Conservation (phyloP, 371 early-diverging fungal species). For the Entomophthora muscae region DNA sequence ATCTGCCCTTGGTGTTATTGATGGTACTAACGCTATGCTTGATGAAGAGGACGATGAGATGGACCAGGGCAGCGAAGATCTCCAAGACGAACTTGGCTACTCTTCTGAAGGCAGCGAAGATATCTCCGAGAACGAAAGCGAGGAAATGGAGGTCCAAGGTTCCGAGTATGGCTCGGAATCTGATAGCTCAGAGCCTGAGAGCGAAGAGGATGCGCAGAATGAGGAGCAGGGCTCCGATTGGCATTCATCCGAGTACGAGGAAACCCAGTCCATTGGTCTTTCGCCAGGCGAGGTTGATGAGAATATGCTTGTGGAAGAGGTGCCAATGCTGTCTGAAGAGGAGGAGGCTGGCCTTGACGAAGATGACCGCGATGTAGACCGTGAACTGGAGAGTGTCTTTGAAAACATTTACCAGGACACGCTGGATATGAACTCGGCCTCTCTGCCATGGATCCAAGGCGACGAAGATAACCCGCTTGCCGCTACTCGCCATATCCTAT, state of each 20-base stretch:
- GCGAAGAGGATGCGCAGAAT: conserved; percentile 19
- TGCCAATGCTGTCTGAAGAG: conserved; percentile 11
- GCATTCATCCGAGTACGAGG: conserved; percentile 12
- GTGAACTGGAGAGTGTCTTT: conserved; percentile 16
- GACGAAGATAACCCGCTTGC: conserved; percentile 16
- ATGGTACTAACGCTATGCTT: conserved; percentile 28
- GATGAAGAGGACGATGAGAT: conserved; percentile 22
- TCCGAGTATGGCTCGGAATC: conserved; percentile 15
- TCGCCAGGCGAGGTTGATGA: conserved; percentile 11
- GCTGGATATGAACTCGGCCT: neutral
- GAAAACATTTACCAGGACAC: conserved; percentile 12
- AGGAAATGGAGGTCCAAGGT: conserved; percentile 15
- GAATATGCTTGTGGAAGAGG: conserved; percentile 21
- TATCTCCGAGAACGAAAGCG: conserved; percentile 12
- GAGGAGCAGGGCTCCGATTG: conserved; percentile 19
- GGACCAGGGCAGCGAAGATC: conserved; percentile 16
- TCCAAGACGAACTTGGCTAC: conserved; percentile 11
- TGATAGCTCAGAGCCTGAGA: conserved; percentile 13
- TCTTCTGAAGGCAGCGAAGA: neutral
- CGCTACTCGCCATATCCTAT: conserved; percentile 14
- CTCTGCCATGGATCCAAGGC: conserved; percentile 11
- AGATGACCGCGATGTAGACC: conserved; percentile 17
- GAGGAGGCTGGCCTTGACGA: conserved; percentile 21
- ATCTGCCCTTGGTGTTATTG: conserved; percentile 81
- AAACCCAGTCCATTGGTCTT: conserved; percentile 9